A percentile compares a stretch with the other conserved stretches of the same genome.
phyloP scores from a whole-genome alignment of 768 basidiomycete genomes.

The Trametopsis cervina region DNA sequence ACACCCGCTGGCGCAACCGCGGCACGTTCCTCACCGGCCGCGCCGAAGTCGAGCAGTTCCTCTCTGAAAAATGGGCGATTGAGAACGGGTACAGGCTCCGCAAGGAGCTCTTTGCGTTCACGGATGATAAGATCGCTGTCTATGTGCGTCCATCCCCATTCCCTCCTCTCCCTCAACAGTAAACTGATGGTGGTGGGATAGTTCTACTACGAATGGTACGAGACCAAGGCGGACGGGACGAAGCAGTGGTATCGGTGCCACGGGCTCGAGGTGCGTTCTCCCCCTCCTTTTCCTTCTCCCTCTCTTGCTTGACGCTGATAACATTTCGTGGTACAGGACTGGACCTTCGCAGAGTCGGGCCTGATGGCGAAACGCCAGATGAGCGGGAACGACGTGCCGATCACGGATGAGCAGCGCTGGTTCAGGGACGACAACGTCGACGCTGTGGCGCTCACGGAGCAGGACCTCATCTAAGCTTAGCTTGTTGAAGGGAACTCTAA shows the following conservation, averaged over 20 bases:
- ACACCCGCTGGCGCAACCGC: slow-evolving; percentile 52
- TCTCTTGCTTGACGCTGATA: not conserved
- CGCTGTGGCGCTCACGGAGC: slow-evolving; percentile 28
- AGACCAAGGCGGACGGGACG: slow-evolving; percentile 28
- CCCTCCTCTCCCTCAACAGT: slow-evolving; percentile 2
- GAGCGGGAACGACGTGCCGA: slow-evolving; percentile 39
- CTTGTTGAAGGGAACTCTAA: too few species aligned
- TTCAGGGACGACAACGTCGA: slow-evolving; percentile 41
- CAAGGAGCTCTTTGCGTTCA: slow-evolving; percentile 49
- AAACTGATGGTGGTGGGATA: slow-evolving; percentile 6
- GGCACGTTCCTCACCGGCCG: slow-evolving; percentile 40
- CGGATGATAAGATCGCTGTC: slow-evolving; percentile 47
- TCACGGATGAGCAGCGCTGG: slow-evolving; percentile 42
- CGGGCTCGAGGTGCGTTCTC: slow-evolving; percentile 32
- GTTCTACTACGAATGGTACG: slow-evolving; percentile 43
- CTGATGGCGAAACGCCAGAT: slow-evolving; percentile 51
- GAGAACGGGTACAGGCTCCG: slow-evolving; percentile 44
- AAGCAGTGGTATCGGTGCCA: slow-evolving; percentile 40
- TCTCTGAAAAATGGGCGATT: slow-evolving; percentile 44
- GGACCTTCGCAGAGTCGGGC: slow-evolving; percentile 46
- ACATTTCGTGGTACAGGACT: slow-evolving; percentile 31
- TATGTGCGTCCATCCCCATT: slow-evolving; percentile 31
- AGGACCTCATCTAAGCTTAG: slow-evolving; percentile 4
- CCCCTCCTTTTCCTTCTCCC: not conserved
- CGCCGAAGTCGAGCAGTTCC: slow-evolving; percentile 37